Conservation (phyloP, 2,329 filamentous ascomycete genomes). For the Zymoseptoria brevis region DNA sequence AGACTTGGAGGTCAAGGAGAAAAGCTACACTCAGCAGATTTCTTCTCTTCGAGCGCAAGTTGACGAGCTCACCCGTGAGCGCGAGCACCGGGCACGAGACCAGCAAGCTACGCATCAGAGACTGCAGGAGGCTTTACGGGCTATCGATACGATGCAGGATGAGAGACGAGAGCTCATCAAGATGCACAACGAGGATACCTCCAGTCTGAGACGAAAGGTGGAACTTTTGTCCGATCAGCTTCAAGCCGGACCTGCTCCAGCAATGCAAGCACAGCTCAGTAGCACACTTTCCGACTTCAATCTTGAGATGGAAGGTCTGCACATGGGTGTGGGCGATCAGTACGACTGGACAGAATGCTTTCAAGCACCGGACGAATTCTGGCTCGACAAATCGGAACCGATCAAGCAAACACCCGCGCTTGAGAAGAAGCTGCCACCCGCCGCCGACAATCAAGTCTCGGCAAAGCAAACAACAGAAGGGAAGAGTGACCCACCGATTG, state of each 20-base stretch:
- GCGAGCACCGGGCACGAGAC: slow-evolving; percentile 24
- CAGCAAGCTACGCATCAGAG: slow-evolving; percentile 51
- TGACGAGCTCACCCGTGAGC: slow-evolving; percentile 53
- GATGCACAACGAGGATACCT: slow-evolving; percentile 79
- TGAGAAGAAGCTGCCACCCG: slow-evolving; percentile 19
- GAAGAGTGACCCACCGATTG: slow-evolving; percentile 50
- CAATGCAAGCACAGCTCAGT: slow-evolving; percentile 45
- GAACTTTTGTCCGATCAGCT: slow-evolving; percentile 63
- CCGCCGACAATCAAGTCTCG: slow-evolving; percentile 11
- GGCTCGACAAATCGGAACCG: slow-evolving; percentile 41
- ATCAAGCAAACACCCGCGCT: slow-evolving; percentile 16
- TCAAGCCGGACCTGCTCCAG: slow-evolving; percentile 46
- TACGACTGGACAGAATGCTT: not conserved
- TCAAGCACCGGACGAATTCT: slow-evolving; percentile 41
- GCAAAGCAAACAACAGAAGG: slow-evolving; percentile 35
- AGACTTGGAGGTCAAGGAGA: slow-evolving; percentile 93
- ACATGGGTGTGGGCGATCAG: slow-evolving; percentile 57
- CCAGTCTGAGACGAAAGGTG: slow-evolving; percentile 87
- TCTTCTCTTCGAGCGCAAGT: slow-evolving; percentile 72
- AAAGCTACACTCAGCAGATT: slow-evolving; percentile 72
- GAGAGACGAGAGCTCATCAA: slow-evolving; percentile 91
- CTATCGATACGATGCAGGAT: slow-evolving; percentile 66
- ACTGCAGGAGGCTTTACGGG: slow-evolving; percentile 65
- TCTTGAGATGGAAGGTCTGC: slow-evolving; percentile 73
- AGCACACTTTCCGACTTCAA: slow-evolving; percentile 63